phyloP scores from a whole-genome alignment of 805 yeast genomes.

The Kockiozyma suomiensis region DNA sequence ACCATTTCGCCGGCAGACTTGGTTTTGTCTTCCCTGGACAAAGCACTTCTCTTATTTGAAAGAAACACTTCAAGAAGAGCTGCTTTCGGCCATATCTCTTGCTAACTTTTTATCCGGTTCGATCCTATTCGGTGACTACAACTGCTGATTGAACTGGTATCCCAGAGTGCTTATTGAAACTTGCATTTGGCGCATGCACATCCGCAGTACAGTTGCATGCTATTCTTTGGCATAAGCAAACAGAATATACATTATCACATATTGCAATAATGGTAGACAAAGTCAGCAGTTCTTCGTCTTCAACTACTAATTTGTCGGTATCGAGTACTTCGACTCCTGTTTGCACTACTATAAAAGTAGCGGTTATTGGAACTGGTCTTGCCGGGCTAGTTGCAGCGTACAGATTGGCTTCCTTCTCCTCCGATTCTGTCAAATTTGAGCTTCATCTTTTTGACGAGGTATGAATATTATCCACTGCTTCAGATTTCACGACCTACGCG shows the following conservation, averaged over 20 bases:
- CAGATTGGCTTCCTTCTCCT: constrained; percentile 8
- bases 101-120: too few species aligned
- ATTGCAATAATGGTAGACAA: neutral
- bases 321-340: neutral
- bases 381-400: constrained; percentile 31
- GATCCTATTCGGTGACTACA: too few species aligned
- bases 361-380: constrained; percentile 27
- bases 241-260: too few species aligned
- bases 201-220: neutral
- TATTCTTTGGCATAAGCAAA: too few species aligned
- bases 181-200: too few species aligned
- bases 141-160: too few species aligned
- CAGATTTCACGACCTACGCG: too few species aligned
- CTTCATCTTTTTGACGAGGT: constrained; percentile 32
- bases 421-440: constrained; percentile 12
- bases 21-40: too few species aligned
- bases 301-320: neutral
- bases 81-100: too few species aligned
- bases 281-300: neutral
- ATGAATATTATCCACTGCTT: neutral
- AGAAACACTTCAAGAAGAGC: too few species aligned
- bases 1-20: neutral
- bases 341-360: constrained; percentile 16
- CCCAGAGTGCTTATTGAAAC: too few species aligned
- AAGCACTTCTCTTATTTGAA: neutral